Evolutionary conservation across 768 basidiomycete genomes (phyloP).

Genomic region (Sporobolomyces phaffii): DNA sequence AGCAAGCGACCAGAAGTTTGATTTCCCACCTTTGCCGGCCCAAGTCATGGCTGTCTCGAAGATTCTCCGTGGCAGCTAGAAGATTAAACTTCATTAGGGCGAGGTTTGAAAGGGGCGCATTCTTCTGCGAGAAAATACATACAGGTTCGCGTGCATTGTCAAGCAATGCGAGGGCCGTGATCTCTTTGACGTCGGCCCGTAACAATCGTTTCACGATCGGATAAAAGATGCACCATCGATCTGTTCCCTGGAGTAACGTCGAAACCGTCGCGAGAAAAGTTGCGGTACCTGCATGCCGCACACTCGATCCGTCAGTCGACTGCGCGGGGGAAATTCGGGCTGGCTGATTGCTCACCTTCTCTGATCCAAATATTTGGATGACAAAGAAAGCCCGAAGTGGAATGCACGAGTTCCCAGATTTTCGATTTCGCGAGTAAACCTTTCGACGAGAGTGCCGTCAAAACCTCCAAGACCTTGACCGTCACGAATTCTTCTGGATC

Average conservation of each 20-base stretch:
- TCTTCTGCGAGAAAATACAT: constrained; percentile 44
- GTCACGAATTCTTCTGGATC: constrained; percentile 95
- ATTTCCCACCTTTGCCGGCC: constrained; percentile 77
- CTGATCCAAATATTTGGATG: constrained; percentile 95
- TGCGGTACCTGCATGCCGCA: constrained; percentile 61
- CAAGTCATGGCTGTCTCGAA: constrained; percentile 80
- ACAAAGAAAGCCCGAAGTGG: constrained; percentile 78
- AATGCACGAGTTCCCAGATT: constrained; percentile 94
- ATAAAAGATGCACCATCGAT: constrained; percentile 96
- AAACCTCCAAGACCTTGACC: constrained; percentile 74
- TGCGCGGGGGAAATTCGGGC: too few species aligned
- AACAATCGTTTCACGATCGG: constrained; percentile 81
- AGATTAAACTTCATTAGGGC: background rate
- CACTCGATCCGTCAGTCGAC: background rate
- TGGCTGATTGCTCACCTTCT: too few species aligned
- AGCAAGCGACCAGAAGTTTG: constrained; percentile 54
- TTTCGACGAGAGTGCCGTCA: constrained; percentile 82
- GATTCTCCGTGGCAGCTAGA: constrained; percentile 60
- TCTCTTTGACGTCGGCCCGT: constrained; percentile 68
- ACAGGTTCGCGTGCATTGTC: constrained; percentile 73
- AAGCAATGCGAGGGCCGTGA: constrained; percentile 71
- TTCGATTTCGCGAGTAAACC: constrained; percentile 87
- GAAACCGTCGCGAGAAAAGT: constrained; percentile 83
- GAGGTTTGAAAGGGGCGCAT: too few species aligned
- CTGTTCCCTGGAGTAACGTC: constrained; percentile 71